Evolutionary conservation across 331 rosid genomes (phyloP), one percentile per base, ranked within the genome.

Genomic region (Quercus lobata): DNA sequence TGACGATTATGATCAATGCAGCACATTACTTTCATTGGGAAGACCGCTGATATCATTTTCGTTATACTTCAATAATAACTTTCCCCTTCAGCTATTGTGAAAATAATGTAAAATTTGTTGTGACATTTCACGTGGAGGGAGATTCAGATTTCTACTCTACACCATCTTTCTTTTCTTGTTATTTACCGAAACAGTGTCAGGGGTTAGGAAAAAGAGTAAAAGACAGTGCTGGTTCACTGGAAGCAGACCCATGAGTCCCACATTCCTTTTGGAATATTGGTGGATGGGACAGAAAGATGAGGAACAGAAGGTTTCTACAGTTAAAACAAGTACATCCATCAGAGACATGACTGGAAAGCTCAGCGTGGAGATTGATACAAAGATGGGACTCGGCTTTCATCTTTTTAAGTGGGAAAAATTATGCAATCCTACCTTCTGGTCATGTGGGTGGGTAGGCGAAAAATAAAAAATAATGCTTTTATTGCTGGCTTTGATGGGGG

Each of bases 251-350:
- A 44, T 1, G 89, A 86, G 92, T 87, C 92, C 94, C 96, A 87
- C 91, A 89, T 92, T 90, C 91, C 79, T 79, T 89, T 90, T 79
- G 97, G 96, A 86, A 87, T 91, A 85, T 90, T 87, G 81, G 93
- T 89, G 92, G 99, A 95, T 91, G 97, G 96, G 97, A 95, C 97
- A 95, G 99, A 95, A 93, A 93, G 99, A 85, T 89, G 94, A 87
- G 90, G 96, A 91, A 95, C 99, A 95, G 97, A 91, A 88, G 97
- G 93, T 89, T 79, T 80, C 88, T 57, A 95, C 92, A 93, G 99
- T 92, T 57, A 34, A 81, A 78, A 76, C 79, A 93, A 89, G 97
- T 86, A 88, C 97, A 80, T 77, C 88, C 89, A 88, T 87, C 86
- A 83, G 75, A 84, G 90, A 94, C 93, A 88, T 83, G 97, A 94